Base-by-base conservation (phyloP, 495 filamentous ascomycete species). In the Tuber borchii region DNA sequence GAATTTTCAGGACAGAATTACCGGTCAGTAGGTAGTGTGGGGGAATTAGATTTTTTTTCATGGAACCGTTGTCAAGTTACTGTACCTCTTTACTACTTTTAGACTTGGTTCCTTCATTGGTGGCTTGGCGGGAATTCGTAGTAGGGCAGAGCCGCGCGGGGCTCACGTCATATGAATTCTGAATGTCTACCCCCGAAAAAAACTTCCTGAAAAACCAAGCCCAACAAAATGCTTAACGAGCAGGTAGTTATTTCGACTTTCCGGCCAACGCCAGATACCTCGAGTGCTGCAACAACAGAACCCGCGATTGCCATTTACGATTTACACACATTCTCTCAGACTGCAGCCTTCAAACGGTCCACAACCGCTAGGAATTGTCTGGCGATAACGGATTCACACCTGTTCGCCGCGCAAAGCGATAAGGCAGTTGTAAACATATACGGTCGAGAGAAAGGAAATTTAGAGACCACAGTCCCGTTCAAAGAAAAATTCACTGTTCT, bases 351-450 rank as follows among this genome's bases (percentile, higher is more conserved):
- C 88, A 98, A 97, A 88, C 97, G 97, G 86, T 97, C 92, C 85
- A 93, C 93, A 45, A 91, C 91, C 12, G 86, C 90, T 37, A 85
- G 88, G 69, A 93, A 94, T 84, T 91, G 92, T 77, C 85, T 99
- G 40, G 95, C 93, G 44, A 88, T 93, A 75, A 97, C 88, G 82
- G 87, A 89, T 56, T 90, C 91, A 34, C 95, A 99, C 83, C 87
- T 98, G 46, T 99, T 96, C 81, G 90, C 95, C 2, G 95, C 92
- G 12, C 95, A 99, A 82, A 88, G 89, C 20, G 94, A 93, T 51
- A 98, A 97, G 84, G 93, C 93, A 1, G 90, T 96, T 43, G 87
- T 99, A 9, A 93, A 97, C 85, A 92, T 99, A 73, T 98, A 97
- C 83, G 92, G 88, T 72, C 88, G 93, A 71, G 87, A 91, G 73